A percentile compares a stretch with the other conserved stretches of the same genome.
Conservation (phyloP, 31 red algal species). For the Pterothamnion heteromorphum region DNA sequence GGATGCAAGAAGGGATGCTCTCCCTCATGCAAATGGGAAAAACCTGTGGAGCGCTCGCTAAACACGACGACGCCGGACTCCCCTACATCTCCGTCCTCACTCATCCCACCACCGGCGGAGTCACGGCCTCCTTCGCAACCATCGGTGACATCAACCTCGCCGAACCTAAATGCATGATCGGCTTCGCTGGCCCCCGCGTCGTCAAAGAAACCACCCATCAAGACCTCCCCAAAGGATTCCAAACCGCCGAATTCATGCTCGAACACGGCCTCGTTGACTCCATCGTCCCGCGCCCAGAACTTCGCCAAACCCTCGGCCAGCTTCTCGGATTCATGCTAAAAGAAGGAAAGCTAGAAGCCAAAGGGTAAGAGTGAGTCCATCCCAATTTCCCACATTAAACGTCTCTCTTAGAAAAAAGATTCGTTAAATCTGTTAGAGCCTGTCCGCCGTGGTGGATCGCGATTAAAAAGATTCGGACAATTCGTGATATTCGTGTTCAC, state of each 20-base stretch:
- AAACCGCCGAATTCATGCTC: conserved; percentile 26
- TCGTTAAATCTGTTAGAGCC: too few relatives aligned
- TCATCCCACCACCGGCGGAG: conserved; percentile 27
- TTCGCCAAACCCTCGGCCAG: background rate
- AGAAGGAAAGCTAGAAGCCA: too few relatives aligned
- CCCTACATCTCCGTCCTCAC: conserved; percentile 35
- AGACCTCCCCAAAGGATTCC: conserved; percentile 20
- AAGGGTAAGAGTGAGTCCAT: too few relatives aligned
- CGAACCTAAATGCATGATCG: conserved; percentile 19
- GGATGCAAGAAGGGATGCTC: conserved; percentile 35
- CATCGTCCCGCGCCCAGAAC: background rate
- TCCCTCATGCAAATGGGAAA: conserved; percentile 45
- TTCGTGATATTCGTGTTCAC: too few relatives aligned
- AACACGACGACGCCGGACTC: background rate
- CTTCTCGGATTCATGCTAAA: background rate
- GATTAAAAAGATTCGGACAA: too few relatives aligned
- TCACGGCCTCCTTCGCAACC: conserved; percentile 7
- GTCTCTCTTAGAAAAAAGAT: too few relatives aligned
- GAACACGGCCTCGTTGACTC: background rate
- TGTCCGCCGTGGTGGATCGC: too few relatives aligned
- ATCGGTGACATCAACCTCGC: conserved; percentile 27
- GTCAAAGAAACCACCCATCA: background rate
- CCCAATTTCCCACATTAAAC: too few relatives aligned
- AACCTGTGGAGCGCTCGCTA: conserved; percentile 3
- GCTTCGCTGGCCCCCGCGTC: conserved; percentile 24